Conservation (phyloP, 805 yeast species). For the Maudiozyma serrabonitensis region DNA sequence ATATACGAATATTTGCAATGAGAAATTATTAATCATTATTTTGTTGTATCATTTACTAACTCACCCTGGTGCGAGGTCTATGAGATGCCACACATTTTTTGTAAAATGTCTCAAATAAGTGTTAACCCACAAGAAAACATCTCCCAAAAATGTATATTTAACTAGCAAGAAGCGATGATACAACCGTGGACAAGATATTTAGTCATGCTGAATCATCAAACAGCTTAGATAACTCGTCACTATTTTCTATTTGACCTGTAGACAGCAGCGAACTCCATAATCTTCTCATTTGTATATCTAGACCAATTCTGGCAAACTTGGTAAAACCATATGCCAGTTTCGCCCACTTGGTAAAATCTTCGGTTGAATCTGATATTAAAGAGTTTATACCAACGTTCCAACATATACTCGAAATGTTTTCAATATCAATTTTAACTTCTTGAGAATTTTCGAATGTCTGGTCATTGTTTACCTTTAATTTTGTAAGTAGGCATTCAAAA, state of each 20-base stretch:
- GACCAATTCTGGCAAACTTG: constrained; percentile 18
- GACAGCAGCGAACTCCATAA: constrained; percentile 25
- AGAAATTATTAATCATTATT: too few species aligned
- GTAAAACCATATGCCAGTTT: constrained; percentile 21
- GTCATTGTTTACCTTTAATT: not conserved
- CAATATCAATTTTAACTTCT: constrained; percentile 24
- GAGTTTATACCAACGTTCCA: constrained; percentile 34
- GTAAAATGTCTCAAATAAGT: too few species aligned
- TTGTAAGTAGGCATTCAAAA: not conserved
- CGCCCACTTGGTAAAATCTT: constrained; percentile 24
- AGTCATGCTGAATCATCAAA: not conserved
- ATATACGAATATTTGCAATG: too few species aligned
- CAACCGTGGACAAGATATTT: too few species aligned
- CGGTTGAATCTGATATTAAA: constrained; percentile 16
- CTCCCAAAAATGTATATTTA: too few species aligned
- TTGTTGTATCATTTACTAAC: too few species aligned
- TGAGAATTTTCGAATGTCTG: constrained; percentile 2
- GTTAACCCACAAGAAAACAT: too few species aligned
- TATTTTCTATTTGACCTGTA: constrained; percentile 5
- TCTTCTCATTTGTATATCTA: constrained; percentile 16
- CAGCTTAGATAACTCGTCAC: not conserved
- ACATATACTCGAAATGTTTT: constrained; percentile 29
- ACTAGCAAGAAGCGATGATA: too few species aligned
- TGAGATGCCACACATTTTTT: too few species aligned
- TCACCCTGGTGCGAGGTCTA: too few species aligned